Base-by-base conservation (phyloP, 2,329 filamentous ascomycete species). In the Cercospora nicotianae region DNA sequence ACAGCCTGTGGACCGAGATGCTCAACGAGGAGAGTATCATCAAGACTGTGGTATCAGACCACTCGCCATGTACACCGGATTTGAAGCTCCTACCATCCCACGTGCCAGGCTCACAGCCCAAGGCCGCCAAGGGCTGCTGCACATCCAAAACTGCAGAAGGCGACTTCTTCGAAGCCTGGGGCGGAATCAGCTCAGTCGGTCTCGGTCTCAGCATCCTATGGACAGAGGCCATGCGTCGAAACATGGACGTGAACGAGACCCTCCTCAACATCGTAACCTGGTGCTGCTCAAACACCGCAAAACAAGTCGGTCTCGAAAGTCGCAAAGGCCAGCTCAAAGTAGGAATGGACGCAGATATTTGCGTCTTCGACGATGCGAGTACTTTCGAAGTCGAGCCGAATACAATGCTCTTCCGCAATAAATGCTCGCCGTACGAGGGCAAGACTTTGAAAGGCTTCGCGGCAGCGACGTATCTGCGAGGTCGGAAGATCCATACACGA, bases 141-240 rank as follows among this genome's bases (percentile, higher is more conserved):
- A 77, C 80, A 42, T 80, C 82, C 23, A 79, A 80, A 26, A 94
- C 95, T 45, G 92, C 97, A 28, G 79, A 81, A 33, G 95, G 95
- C 42, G 92, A 98, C 81, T 98, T 99, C 85, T 95, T 98, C 81
- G 89, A 91, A 3, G 94, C 94, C 0, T 99, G 95, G 95, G 95
- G 95, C 64, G 95, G 95, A 13, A 97, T 99, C 76, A 94, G 92
- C 3, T 95, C 91, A 4, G 94, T 99, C 18, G 95, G 95, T 0
- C 87, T 99, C 1, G 95, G 95, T 0, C 85, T 99, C 3, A 92
- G 93, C 4, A 97, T 99, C 72, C 85, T 99, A 5, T 90, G 94
- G 88, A 94, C 92, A 0, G 89, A 93, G 55, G 86, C 91, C 33
- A 83, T 85, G 77, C 85, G 87, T 70, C 86, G 91, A 48, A 82